Base-by-base conservation (phyloP, 1,284 basidiomycete species). In the Marasmius fiardii region DNA sequence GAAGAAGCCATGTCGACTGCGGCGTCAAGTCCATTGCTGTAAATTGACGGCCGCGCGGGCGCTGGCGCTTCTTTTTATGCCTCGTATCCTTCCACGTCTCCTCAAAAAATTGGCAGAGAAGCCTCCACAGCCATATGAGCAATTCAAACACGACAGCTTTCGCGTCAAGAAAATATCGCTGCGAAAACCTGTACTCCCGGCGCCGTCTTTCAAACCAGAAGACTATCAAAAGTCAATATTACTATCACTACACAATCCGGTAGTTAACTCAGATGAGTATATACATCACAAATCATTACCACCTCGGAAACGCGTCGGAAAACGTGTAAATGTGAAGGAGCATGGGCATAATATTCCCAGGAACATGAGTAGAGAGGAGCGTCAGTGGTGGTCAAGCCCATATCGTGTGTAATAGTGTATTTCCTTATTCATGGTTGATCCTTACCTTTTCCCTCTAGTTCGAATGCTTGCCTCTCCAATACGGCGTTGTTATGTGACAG, bases 391-490 rank as follows among this genome's bases (percentile, higher is more conserved):
- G 79, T 78, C 88, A 4, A 88, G 80, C 64, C 89, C 88, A 50
- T 91, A 90, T 67, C 71, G 88, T 91, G 70, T 62, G 85, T 75
- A 37, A 21, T 18, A 51, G 53, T 28, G 45, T 41, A 23, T 44
- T 47, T 53, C 52, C 39, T 14, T 39, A 33, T 35, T 41, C 31
- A 54, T 20, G 20, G n/a, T 18, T 51, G 31, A 51, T 45, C 41
- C n/a, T 52, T 50, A 61, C 33, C 35, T 51, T 58, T 14, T 43
- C 31, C 34, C 48, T 52, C n/a, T 60, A 91, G 89, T 91, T 33
- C 78, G 88, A 56, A 90, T 91, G 83, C 67, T 91, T 4, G 72
- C 81, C 1, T 79, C 79, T 31, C 86, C 88, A 3, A 53, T 88
- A 48, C 79, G 88, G 18, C 67, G 66, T 51, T 90, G 87, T 59